Evolutionary conservation across 345 rosid genomes (phyloP).

Genomic region (Eucalyptus victrix): DNA sequence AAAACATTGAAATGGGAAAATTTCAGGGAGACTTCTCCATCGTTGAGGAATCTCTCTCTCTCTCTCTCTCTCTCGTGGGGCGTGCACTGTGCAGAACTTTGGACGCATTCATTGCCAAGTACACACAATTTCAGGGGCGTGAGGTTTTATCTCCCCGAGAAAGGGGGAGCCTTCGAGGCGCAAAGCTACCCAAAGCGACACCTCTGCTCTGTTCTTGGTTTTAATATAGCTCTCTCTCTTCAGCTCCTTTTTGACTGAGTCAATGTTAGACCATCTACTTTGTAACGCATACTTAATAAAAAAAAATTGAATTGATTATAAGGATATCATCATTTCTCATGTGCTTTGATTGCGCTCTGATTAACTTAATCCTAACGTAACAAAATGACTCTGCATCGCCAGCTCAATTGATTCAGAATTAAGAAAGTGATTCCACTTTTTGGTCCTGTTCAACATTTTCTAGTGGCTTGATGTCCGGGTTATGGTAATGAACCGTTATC

Average conservation of each 20-base stretch:
- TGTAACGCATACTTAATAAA: not conserved
- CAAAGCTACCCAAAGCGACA: not conserved
- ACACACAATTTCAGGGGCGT: not conserved
- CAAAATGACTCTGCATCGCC: not conserved
- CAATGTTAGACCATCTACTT: not conserved
- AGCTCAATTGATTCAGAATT: not conserved
- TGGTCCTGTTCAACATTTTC: not conserved
- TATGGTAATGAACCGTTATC: not conserved
- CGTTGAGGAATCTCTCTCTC: not conserved
- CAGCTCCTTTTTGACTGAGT: not conserved
- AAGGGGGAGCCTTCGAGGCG: not conserved
- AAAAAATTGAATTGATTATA: not conserved
- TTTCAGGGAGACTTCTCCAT: not conserved
- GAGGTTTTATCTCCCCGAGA: not conserved
- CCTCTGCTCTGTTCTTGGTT: not conserved
- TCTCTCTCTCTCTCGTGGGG: not conserved
- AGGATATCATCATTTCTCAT: not conserved
- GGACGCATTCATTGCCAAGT: not conserved
- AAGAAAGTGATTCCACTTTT: not conserved
- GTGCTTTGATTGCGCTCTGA: not conserved
- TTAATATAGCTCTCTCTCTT: not conserved
- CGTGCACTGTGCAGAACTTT: not conserved
- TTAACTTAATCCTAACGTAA: not conserved
- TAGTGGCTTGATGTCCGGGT: not conserved
- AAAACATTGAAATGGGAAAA: not conserved